Evolutionary conservation across 1,284 basidiomycete species (phyloP), one percentile per base, ranked within the genome.

Genomic region (Kwoniella shivajii): DNA sequence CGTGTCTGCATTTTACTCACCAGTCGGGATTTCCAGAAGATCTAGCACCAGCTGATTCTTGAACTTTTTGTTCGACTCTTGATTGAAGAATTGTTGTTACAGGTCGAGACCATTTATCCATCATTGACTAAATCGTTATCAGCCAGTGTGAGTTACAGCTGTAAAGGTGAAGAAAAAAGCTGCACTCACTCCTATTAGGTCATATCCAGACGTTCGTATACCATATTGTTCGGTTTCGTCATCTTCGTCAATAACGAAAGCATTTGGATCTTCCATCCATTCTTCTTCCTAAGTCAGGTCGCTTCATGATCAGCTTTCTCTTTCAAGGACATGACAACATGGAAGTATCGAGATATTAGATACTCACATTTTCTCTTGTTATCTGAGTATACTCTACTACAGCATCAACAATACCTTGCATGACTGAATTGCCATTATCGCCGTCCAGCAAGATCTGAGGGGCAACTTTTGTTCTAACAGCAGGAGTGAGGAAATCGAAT

Each of bases 231-330:
- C 84, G 1, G 87, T 87, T 63, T 96, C 92, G 66, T 97, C 95
- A 61, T 97, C 92, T 70, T 97, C 94, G 68, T 97, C 92, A 22
- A 89, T 88, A 24, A 98, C 87, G 72, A 98, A 98, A 2, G 88
- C 86, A 64, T 96, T 95, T 1, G 90, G 86, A 68, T 97, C 89
- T 52, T 81, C 85, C 4, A 85, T 84, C 94, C 95, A 98, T 37
- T 86, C 88, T 48, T 94, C 92, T 73, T 94, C 92, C 89, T 94
- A 60, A 20, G 48, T 53, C 26, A 24, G 47, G 6, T 10, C 13
- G 24, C 24, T 33, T 41, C 20, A 55, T n/a, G 24, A 46, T 49
- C 37, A 37, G 29, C 29, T 11, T 34, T 29, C 20, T 6, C 4
- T 33, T 34, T 31, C 34, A 16, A 13, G 6, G 18, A 18, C 10